These are phyloP conservation scores for Linnemannia exigua DNA, from an alignment of 192 early-diverging fungal genomes.

Conservation along the genomic window DNA sequence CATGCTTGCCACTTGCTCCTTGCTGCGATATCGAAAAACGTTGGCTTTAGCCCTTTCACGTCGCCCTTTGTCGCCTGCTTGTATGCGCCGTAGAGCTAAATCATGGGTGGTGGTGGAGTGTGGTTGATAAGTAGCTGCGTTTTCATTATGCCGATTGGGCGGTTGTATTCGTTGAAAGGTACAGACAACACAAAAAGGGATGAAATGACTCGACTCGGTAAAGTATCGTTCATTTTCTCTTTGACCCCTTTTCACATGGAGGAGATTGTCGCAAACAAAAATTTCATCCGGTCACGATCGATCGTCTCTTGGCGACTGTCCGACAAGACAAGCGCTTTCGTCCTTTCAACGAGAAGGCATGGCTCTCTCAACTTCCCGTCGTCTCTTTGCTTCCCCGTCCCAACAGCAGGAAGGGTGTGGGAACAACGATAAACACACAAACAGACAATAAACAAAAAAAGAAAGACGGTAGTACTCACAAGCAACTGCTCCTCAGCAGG, in stretches of 20 bases:
- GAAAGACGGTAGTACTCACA: constrained; percentile 11
- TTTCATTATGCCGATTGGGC: not conserved
- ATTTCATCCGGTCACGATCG: constrained; percentile 8
- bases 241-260: not conserved
- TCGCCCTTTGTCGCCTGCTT: constrained; percentile 52
- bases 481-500: constrained; percentile 42
- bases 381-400: not conserved
- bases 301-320: not conserved
- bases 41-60: constrained; percentile 36
- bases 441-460: not conserved
- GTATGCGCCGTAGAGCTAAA: constrained; percentile 53
- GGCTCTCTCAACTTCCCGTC: not conserved
- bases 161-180: not conserved
- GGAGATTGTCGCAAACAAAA: not conserved
- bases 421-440: not conserved
- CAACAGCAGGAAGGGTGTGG: not conserved
- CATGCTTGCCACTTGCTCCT: constrained; percentile 59
- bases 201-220: not conserved
- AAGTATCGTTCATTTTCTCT: not conserved
- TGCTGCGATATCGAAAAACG: constrained; percentile 46
- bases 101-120: not conserved
- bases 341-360: not conserved
- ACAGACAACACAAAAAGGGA: not conserved
- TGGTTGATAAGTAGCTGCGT: not conserved
- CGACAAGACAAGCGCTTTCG: not conserved